phyloP scores from a whole-genome alignment of 139 green algal species.

The Astrephomene gubernaculifera region DNA sequence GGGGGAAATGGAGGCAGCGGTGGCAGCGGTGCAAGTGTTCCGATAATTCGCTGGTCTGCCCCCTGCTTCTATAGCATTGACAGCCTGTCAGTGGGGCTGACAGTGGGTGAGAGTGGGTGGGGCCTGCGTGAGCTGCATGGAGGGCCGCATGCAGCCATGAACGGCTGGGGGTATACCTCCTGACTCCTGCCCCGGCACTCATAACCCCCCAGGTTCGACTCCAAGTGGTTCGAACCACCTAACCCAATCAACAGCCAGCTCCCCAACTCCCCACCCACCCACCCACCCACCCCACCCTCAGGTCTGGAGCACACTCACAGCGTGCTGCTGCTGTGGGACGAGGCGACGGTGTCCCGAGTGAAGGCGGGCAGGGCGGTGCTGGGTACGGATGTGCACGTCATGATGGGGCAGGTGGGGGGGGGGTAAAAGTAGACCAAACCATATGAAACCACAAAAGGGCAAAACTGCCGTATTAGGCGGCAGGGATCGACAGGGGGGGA shows the following conservation, averaged over 20 bases:
- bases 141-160: too few species aligned
- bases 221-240: too few species aligned
- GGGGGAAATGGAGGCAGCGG: background rate
- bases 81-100: slow-evolving; percentile 29
- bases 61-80: slow-evolving; percentile 37
- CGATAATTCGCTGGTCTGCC: slow-evolving; percentile 18
- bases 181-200: too few species aligned
- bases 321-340: slow-evolving; percentile 38
- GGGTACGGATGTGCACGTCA: slow-evolving; percentile 40
- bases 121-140: too few species aligned
- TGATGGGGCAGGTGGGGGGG: slow-evolving; percentile 29
- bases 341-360: slow-evolving; percentile 2
- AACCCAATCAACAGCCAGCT: too few species aligned
- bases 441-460: too few species aligned
- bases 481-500: too few species aligned
- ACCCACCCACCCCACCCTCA: background rate
- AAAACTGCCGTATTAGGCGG: too few species aligned
- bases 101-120: background rate
- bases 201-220: too few species aligned
- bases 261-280: background rate
- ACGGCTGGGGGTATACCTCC: too few species aligned
- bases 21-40: background rate
- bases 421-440: too few species aligned
- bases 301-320: slow-evolving; percentile 25
- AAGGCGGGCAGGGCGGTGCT: slow-evolving; percentile 36